Conservation (phyloP, 139 green algal species). For the Auxenochlorella pyrenoidosa region DNA sequence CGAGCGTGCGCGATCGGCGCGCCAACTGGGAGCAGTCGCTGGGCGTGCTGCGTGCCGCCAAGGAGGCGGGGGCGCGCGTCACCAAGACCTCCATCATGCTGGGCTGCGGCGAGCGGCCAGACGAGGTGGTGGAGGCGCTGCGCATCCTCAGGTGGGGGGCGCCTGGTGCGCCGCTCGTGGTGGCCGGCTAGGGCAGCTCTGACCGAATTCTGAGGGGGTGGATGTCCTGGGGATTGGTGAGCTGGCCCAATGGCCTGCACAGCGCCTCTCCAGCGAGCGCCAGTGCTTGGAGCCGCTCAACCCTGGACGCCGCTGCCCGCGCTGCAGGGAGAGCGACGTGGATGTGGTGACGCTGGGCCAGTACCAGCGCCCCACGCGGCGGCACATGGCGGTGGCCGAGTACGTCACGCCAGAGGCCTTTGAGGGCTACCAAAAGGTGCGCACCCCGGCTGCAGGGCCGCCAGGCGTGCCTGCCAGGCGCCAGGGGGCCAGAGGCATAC, state of each 20-base stretch:
- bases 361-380: conserved; percentile 99
- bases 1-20: conserved; percentile 49
- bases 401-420: conserved; percentile 98
- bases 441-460: neutral
- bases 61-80: conserved; percentile 73
- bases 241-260: neutral
- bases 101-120: conserved; percentile 90
- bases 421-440: conserved; percentile 75
- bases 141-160: neutral
- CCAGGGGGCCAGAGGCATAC: too few species aligned
- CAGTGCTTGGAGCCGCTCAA: too few species aligned
- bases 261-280: neutral
- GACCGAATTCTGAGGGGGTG: neutral
- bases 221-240: neutral
- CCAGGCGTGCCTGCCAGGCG: too few species aligned
- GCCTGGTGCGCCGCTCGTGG: neutral
- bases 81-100: conserved; percentile 99
- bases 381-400: conserved; percentile 97
- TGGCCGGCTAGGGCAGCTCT: neutral
- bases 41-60: conserved; percentile 85
- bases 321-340: conserved; percentile 21
- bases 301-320: neutral
- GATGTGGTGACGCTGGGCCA: conserved; percentile 97
- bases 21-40: conserved; percentile 94
- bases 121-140: conserved; percentile 82